Base-by-base conservation (phyloP, 768 basidiomycete genomes). In the Mycena indigotica region DNA sequence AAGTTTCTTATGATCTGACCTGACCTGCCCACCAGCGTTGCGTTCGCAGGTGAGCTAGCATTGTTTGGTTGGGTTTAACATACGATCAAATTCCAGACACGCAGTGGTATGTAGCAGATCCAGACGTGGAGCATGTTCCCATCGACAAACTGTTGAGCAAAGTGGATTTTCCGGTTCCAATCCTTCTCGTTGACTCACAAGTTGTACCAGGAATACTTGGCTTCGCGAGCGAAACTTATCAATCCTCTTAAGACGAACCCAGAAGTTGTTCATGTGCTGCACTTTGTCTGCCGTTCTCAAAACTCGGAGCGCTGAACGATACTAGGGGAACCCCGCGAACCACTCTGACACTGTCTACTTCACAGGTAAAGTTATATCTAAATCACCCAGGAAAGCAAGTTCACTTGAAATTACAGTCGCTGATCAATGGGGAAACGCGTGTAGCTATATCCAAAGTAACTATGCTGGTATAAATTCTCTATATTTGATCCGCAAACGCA, bases 311-410 rank as follows among this genome's bases (percentile, higher is more conserved):
- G 55, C 66, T 51, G 65, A 25, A 62, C 23, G n/a, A 51, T 38
- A 28, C 8, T 60, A 93, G 85, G 95, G 95, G 4, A 84, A 86
- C 59, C 95, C 94, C 1, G 78, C 86, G 25, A 84, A 88, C 60
- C 91, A 91, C 1, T 91, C 92, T 1, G 96, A 99, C 70, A 98
- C 96, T 0, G 93, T 97, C 15, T 97, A 98, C 69, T 95, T 98
- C 67, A 86, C 94, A 5, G 90, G 89, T 84, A 71, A 19, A 44
- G 19, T 26, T 28, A 41, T 55, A 24, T 28, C 24, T 6, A 19
- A 26, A 28, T 15, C n/a, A 21, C n/a, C 5, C 21, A 58, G 17
- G 28, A 40, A 38, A 56, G 28, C 19, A 15, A 35, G 13, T 48
- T 29, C 55, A n/a, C 30, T 23, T 6, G 8, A 6, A 23, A 44